Evolutionary conservation across 1,139 yeast genomes (phyloP), one percentile per base, ranked within the genome.

Genomic region (Suzukiozyma palmioleophila): DNA sequence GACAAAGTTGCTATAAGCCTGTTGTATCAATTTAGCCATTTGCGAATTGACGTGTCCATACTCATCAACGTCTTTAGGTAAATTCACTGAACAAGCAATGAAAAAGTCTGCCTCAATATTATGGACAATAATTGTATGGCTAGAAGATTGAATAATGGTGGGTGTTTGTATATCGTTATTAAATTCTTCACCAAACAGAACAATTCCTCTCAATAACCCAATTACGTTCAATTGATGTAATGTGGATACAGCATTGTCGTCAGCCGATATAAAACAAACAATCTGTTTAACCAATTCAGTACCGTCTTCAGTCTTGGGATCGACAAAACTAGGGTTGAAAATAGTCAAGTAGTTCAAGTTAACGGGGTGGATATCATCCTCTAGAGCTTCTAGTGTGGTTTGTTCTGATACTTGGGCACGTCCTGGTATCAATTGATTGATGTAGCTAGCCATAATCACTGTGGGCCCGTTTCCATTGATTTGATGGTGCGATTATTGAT

Each of bases 131-230:
- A 60, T 56, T 3, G 66, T 52, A 1, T 66, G 59, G 16, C 53
- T 52, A 4, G 55, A 44, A 1, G 66, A 50, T 36, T 57, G 58
- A 5, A 69, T 58, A 3, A 60, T 49, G 29, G 54, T 52, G 3
- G 53, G 54, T 8, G 31, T 12, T 28, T 28, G 14, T 8, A 13
- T 4, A 25, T 26, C 26, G 12, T 33, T 13, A 10, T 15, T 21
- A 47, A 56, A 62, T 34, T 46, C 56, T 35, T 33, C 43, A 3
- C 56, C 56, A 41, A 66, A 56, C 9, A 63, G 60, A 33, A 54
- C 59, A 3, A 69, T 56, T 1, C 75, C 76, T 41, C 69, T 60
- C 8, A 69, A 52, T 15, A 69, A 49, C 0, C 75, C 75, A 12
- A 69, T 47, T 4, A 63, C 46, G 36, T 62, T 54, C 31, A 68